Evolutionary conservation across 768 basidiomycete species (phyloP), one percentile per base, ranked within the genome.

Genomic region (Ramaria rubella): DNA sequence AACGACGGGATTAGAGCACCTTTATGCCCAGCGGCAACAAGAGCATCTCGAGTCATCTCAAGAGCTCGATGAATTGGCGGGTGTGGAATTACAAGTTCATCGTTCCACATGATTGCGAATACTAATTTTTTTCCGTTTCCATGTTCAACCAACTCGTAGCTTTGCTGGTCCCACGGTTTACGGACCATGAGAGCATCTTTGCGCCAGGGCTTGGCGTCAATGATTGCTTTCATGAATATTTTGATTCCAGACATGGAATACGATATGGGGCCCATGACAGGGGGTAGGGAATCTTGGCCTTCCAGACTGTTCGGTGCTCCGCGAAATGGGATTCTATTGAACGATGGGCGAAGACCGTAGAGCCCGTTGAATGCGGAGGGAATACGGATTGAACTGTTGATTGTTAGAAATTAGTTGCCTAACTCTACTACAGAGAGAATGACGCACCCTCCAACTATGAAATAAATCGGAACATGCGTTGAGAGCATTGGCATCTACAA

Each of bases 241-340:
- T 81, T 84, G 55, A 93, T 67, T 17, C 79, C 86, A 11, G 66
- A 70, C 46, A 90, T 60, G 33, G 79, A 79, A 43, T 70, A 73
- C 2, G 81, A 71, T 51, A 91, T 71, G 4, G 91, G 91, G 0
- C 91, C 91, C 9, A 91, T 73, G 27, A 90, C 86, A 2, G 87
- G 87, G 3, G 72, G 72, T 27, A 88, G 63, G 17, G 83, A 81
- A 58, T 90, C 87, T 65, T 86, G 82, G 23, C 90, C 90, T 65
- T 84, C 78, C 24, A 82, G 64, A 2, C 82, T 78, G 67, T 86
- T 89, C 2, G 76, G 70, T 4, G 80, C 79, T 21, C 83, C 82
- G 17, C 73, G 70, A 64, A 85, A 90, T 0, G 90, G 90, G 3
- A 90, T 68, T 21, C 90, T 80, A 36, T 79, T 73, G 62, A 76